phyloP scores from a whole-genome alignment of 768 basidiomycete genomes.

The Auriscalpium orientale region DNA sequence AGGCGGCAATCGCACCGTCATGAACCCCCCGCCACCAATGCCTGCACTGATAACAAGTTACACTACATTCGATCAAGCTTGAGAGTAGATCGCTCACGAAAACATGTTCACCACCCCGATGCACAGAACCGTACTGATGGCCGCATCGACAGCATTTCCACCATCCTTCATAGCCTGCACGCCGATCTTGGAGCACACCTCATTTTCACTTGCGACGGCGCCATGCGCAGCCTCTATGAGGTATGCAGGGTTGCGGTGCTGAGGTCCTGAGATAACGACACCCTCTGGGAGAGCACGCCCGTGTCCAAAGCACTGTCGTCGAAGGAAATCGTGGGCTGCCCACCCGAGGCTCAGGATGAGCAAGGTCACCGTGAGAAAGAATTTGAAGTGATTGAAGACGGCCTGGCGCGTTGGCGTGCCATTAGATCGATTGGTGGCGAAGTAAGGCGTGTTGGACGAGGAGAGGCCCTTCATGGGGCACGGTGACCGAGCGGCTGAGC shows the following conservation, averaged over 20 bases:
- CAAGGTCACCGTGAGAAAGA: too few species aligned
- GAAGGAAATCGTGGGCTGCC: background rate
- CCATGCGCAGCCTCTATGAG: constrained; percentile 60
- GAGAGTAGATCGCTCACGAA: constrained; percentile 43
- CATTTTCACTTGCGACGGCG: constrained; percentile 87
- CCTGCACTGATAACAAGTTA: constrained; percentile 44
- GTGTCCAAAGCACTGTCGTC: background rate
- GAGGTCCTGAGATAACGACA: background rate
- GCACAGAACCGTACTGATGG: constrained; percentile 73
- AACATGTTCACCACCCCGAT: constrained; percentile 85
- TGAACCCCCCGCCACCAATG: constrained; percentile 85
- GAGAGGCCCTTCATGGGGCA: too few species aligned
- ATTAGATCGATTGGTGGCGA: too few species aligned
- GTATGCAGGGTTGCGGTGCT: constrained; percentile 44
- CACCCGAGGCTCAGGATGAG: background rate
- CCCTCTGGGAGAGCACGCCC: background rate
- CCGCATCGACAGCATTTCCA: constrained; percentile 89
- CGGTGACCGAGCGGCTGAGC: too few species aligned
- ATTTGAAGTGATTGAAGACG: too few species aligned
- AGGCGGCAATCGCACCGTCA: constrained; percentile 74
- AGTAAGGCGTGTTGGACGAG: too few species aligned
- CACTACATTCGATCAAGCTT: constrained; percentile 5
- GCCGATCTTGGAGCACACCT: constrained; percentile 79
- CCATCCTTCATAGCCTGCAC: constrained; percentile 69
- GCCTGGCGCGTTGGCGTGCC: too few species aligned